Percentiles rank a stretch among this genome's conserved stretches.
phyloP scores from a whole-genome alignment of 2,329 filamentous ascomycete genomes.

The Shiraia bambusicola region DNA sequence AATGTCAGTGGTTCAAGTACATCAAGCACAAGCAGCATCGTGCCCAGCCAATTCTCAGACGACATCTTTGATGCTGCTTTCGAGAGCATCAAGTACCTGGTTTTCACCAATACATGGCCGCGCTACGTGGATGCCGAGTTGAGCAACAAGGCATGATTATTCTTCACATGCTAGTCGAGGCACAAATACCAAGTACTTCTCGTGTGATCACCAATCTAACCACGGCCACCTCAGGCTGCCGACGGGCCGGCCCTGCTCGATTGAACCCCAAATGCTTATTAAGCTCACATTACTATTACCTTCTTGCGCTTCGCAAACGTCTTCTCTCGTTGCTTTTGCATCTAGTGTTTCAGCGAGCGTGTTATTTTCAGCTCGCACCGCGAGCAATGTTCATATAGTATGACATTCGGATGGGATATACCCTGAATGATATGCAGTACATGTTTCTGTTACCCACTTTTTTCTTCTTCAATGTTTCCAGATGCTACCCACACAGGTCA shows the following conservation, averaged over 20 bases:
- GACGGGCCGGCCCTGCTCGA: neutral
- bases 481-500: too few relatives aligned
- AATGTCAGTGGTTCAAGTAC: conserved; percentile 25
- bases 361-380: conserved; percentile 1
- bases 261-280: neutral
- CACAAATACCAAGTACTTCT: neutral
- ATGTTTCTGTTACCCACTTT: neutral
- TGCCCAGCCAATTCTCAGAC: conserved; percentile 40
- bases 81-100: conserved; percentile 43
- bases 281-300: neutral
- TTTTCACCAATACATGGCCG: conserved; percentile 44
- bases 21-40: conserved; percentile 27
- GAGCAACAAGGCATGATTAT: conserved; percentile 15
- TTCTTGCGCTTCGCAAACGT: neutral
- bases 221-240: neutral
- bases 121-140: conserved; percentile 39
- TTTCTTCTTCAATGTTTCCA: neutral
- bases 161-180: conserved; percentile 11
- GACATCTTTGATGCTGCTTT: conserved; percentile 39
- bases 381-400: conserved; percentile 2
- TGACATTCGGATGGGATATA: conserved; percentile 12
- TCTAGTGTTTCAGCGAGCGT: conserved; percentile 6
- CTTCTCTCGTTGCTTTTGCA: conserved; percentile 1
- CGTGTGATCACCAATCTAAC: neutral
- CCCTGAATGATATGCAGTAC: conserved; percentile 9